phyloP scores from a whole-genome alignment of 2,329 filamentous ascomycete species.

The Nemania sp. region DNA sequence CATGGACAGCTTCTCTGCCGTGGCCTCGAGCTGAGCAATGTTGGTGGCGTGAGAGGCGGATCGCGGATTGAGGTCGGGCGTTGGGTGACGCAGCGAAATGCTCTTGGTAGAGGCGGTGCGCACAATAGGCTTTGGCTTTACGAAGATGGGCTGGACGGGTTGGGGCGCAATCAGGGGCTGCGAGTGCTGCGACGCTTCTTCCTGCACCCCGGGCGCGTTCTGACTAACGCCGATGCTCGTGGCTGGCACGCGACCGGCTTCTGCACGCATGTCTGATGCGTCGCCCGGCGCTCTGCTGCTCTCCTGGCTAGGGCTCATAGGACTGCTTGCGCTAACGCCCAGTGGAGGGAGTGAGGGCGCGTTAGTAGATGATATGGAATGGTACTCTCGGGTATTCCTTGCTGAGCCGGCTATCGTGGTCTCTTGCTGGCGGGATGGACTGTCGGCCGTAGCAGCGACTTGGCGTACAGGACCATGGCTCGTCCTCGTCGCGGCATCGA shows the following conservation, averaged over 20 bases:
- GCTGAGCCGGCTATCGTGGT: slow-evolving; percentile 30
- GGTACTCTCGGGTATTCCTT: slow-evolving; percentile 37
- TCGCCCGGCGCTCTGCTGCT: background rate
- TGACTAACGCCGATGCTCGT: slow-evolving; percentile 16
- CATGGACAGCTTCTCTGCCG: slow-evolving; percentile 73
- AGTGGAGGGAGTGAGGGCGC: slow-evolving; percentile 29
- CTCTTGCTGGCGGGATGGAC: slow-evolving; percentile 22
- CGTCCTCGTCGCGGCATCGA: slow-evolving; percentile 8
- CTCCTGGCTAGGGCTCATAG: slow-evolving; percentile 18
- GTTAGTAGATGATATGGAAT: slow-evolving; percentile 36
- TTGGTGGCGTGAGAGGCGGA: slow-evolving; percentile 66
- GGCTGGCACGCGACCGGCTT: slow-evolving; percentile 25
- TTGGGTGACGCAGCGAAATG: slow-evolving; percentile 58
- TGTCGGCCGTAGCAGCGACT: background rate
- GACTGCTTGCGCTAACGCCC: slow-evolving; percentile 22
- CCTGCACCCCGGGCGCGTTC: slow-evolving; percentile 14
- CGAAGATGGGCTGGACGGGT: slow-evolving; percentile 30
- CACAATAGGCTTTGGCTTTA: slow-evolving; percentile 49
- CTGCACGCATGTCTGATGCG: slow-evolving; percentile 6
- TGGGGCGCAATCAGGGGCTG: slow-evolving; percentile 24
- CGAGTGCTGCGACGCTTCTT: slow-evolving; percentile 20
- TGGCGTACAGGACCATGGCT: slow-evolving; percentile 7
- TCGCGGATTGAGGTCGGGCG: slow-evolving; percentile 63
- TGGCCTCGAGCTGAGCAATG: slow-evolving; percentile 74
- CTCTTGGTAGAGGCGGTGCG: slow-evolving; percentile 51